Base-by-base conservation (phyloP, 192 early-diverging fungal species). In the Podila clonocystis region DNA sequence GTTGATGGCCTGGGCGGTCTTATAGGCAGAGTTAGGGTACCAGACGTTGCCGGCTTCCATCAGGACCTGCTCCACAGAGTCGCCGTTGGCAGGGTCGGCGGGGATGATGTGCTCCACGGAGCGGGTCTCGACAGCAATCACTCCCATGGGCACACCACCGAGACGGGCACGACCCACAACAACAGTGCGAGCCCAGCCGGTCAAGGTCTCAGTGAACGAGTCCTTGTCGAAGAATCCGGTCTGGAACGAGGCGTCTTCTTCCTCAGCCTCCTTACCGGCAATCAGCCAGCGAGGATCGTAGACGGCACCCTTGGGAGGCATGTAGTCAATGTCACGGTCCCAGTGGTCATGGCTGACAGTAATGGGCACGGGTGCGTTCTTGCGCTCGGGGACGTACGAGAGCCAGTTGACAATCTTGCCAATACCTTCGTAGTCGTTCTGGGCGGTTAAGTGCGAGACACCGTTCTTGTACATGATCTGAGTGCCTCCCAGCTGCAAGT, bases 401-500 rank as follows among this genome's bases (percentile, higher is more conserved):
- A 99, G 84, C 98, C 98, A 99, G 82, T 94, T 91, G 60, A 97
- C 79, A 71, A 98, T 96, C 88, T 98, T 93, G 68, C 87, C 82
- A 63, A 99, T 95, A 74, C 96, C 97, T 64, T 92, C 89, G 72
- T 98, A 93, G 78, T 98, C 97, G 84, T 99, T 97, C 69, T 96
- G 91, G 29, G 95, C 97, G 5, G 96, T 96, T 83, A 98, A 85
- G 74, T 99, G 97, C 17, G 98, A 98, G 7, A 99, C 95, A 67
- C 98, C 98, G 87, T 99, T 99, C 87, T 95, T 95, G 89, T 94
- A 95, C 98, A 99, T 99, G 85, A 99, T 98, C 85, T 97, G 96
- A 29, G 97, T 98, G 58, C 98, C 98, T 65, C 98, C 98, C 29
- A 99, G 88, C 84, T 99, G 98, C 83, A 99, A 74, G 87, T 99